Base-by-base conservation (phyloP, 306 rosid genomes). In the Castanea sativa region DNA sequence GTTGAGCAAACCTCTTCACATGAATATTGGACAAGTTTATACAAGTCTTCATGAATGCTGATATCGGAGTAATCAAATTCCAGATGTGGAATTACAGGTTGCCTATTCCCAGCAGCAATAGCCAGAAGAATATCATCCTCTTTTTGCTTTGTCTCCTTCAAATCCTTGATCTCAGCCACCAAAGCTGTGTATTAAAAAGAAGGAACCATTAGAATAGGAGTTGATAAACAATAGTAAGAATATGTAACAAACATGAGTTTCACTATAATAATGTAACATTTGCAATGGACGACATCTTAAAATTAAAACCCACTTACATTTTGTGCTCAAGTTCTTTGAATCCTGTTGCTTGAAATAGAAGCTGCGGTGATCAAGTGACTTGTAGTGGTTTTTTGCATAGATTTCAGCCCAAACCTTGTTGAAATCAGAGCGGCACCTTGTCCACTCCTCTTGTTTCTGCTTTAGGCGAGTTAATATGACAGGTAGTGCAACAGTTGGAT, bases 391-490 rank as follows among this genome's bases (percentile, higher is more conserved):
- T 88, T 93, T 96, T 59, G 94, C 75, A 89, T 96, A 96, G 71
- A 96, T 90, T 79, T 96, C 98, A 73, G 98, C 99, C 99, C 99
- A 96, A 76, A 96, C 97, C 87, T 96, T 96, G 78, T 91, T 93
- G 79, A 96, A 96, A 87, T 96, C 98, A 35, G 89, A 82, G 43
- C 97, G 95, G 78, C 98, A 96, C 86, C 88, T 84, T 74, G 88
- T 91, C 99, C 99, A 96, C 86, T 96, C 99, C 75, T 96, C 99
- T 86, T 93, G 98, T 72, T 96, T 96, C 83, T 96, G 99, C 87
- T 96, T 93, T 85, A 96, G 79, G 74, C 99, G 98, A 68, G 90
- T 93, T 87, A 91, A 86, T 85, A 93, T 85, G 76, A 96, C 96
- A 61, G 98, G 98, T 25, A 91, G 81, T 27, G 93, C 90, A 81